Percentiles rank a stretch among this genome's conserved stretches.
Evolutionary conservation across 495 filamentous ascomycete genomes (phyloP).

Genomic region (Penicillium lagena): DNA sequence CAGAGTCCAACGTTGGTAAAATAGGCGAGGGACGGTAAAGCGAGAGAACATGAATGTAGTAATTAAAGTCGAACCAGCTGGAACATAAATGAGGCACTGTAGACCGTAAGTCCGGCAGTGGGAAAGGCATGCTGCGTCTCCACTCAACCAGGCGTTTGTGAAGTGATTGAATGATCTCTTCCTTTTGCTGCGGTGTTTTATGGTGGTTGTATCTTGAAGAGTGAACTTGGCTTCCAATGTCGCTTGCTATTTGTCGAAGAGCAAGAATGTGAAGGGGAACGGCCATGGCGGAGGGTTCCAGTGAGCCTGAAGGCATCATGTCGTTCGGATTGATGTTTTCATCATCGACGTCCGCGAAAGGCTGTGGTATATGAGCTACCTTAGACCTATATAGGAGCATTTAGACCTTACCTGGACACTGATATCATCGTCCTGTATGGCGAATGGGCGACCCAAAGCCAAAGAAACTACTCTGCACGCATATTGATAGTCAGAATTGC

Average conservation of each 20-base stretch:
- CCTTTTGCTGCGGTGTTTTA: slow-evolving; percentile 12
- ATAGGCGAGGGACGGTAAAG: slow-evolving; percentile 32
- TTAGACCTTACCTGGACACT: slow-evolving; percentile 20
- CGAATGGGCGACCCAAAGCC: slow-evolving; percentile 33
- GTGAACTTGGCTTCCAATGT: slow-evolving; percentile 24
- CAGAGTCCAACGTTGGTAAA: slow-evolving; percentile 19
- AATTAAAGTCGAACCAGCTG: slow-evolving; percentile 37
- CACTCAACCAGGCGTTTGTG: slow-evolving; percentile 29
- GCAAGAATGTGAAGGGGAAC: slow-evolving; percentile 32
- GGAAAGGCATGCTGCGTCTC: slow-evolving; percentile 36
- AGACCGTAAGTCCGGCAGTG: slow-evolving; percentile 26
- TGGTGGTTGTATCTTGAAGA: slow-evolving; percentile 6
- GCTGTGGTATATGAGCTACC: slow-evolving; percentile 10
- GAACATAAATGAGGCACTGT: slow-evolving; percentile 31
- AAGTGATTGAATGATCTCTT: slow-evolving; percentile 19
- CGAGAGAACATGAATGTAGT: slow-evolving; percentile 31
- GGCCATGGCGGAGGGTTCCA: slow-evolving; percentile 28
- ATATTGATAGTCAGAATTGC: too few relatives aligned
- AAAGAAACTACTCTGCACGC: slow-evolving; percentile 27
- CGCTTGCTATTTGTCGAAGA: slow-evolving; percentile 28
- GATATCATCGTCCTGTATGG: slow-evolving; percentile 34
- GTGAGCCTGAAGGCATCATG: slow-evolving; percentile 5
- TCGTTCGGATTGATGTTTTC: slow-evolving; percentile 20
- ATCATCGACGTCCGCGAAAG: slow-evolving; percentile 29
- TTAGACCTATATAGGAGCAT: background rate